Base-by-base conservation (phyloP, 176 grass and related monocot genomes). In the Oryza brachyantha region DNA sequence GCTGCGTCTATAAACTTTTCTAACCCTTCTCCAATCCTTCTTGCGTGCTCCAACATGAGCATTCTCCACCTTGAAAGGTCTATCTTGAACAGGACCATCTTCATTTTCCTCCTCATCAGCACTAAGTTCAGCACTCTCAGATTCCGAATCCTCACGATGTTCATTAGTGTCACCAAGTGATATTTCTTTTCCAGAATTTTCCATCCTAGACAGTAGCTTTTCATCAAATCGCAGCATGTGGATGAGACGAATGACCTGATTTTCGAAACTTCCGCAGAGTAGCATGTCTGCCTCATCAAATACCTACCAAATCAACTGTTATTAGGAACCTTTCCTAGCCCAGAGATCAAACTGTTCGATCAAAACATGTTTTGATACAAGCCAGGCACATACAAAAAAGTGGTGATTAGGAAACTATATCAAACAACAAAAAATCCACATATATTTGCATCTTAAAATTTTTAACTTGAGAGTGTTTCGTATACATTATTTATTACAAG, bases 271-370 rank as follows among this genome's bases (percentile, higher is more conserved):
- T 78, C 96, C 96, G 68, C 92, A 98, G 22, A 98, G 92, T 87
- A 98, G 90, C 92, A 98, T 98, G 74, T 98, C 92, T 74, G 92
- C 96, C 85, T 98, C 96, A 83, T 98, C 96, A 87, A 98, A 94
- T 24, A 98, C 95, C 92, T 98, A 75, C 83, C 36, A 85, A 76
- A 87, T 9, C 62, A 76, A 75, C 70, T 61, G 29, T 3, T 63
- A 54, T 88, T 40, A 88, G 25, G 38, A 79, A 21, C 37, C 52
- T 24, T n/a, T 59, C 3, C 2, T 29, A 54, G 27, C 63, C n/a
- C 21, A 14, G n/a, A 74, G 40, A 79, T 79, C 25, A 54, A 72
- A 41, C 3, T 73, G 14, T 59, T 26, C 3, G 48, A 46, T 48
- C 36, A 31, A 75, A 48, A 68, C 32, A 75, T 77, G 24, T 16